Conservation (phyloP, 2,329 filamentous ascomycete species). For the Aspergillus persii region DNA sequence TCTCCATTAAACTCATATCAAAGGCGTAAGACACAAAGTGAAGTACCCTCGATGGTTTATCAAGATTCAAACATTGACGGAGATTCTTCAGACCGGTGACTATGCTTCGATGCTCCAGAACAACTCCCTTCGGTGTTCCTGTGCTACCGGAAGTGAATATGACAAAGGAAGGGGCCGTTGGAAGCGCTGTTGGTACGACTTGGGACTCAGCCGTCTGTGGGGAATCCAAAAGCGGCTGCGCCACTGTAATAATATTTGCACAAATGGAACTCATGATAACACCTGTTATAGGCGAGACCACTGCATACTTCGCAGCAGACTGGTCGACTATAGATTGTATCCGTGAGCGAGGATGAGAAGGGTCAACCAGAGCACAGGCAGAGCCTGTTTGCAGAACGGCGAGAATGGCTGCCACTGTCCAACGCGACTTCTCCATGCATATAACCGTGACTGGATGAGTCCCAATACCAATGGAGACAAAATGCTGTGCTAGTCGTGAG, state of each 20-base stretch:
- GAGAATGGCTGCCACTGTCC: not conserved
- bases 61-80: not conserved
- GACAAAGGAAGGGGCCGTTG: not conserved
- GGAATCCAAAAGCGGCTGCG: not conserved
- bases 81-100: not conserved
- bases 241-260: not conserved
- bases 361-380: not conserved
- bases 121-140: not conserved
- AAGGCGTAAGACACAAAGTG: not conserved
- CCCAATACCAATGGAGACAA: not conserved
- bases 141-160: not conserved
- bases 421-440: not conserved
- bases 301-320: not conserved
- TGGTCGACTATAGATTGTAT: not conserved
- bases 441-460: not conserved
- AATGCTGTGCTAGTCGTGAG: not conserved
- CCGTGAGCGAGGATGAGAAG: not conserved
- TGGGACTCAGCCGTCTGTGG: not conserved
- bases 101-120: not conserved
- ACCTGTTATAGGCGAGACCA: not conserved
- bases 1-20: not conserved
- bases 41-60: not conserved
- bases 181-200: not conserved
- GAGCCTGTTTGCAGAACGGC: not conserved
- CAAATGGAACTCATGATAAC: not conserved